These are phyloP conservation scores for Ziziphus jujuba DNA, from an alignment of 306 rosid genomes.

Conservation along the genomic window DNA sequence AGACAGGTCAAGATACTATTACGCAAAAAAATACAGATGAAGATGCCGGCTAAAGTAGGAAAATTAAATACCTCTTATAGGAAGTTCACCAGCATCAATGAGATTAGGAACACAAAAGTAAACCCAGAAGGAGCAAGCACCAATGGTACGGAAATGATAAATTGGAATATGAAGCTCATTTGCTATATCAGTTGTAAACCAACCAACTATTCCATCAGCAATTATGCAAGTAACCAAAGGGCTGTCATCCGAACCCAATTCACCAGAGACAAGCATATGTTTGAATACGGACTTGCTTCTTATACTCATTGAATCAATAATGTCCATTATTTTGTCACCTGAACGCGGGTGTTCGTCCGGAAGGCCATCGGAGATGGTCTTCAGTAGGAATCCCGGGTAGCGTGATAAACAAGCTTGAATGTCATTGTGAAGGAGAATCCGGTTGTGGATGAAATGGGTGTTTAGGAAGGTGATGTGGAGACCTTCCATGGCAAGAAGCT, in stretches of 20 bases:
- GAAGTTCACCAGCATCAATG: slow-evolving; percentile 28
- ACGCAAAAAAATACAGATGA: too few relatives aligned
- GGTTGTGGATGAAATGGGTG: slow-evolving; percentile 23
- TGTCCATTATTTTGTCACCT: neutral
- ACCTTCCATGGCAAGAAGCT: slow-evolving; percentile 25
- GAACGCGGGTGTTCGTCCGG: slow-evolving; percentile 22
- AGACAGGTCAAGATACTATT: too few relatives aligned
- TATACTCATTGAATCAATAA: neutral
- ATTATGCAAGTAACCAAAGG: too few relatives aligned
- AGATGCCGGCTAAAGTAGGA: neutral
- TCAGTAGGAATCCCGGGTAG: slow-evolving; percentile 32
- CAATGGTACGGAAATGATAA: slow-evolving; percentile 37
- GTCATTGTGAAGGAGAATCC: slow-evolving; percentile 7
- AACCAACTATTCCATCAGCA: slow-evolving; percentile 32
- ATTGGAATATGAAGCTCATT: slow-evolving; percentile 21
- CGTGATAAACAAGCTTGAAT: neutral
- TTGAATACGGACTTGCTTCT: slow-evolving; percentile 26
- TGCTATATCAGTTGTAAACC: slow-evolving; percentile 22
- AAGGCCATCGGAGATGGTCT: slow-evolving; percentile 32
- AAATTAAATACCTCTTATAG: slow-evolving; percentile 37
- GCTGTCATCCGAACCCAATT: slow-evolving; percentile 22
- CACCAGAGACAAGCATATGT: slow-evolving; percentile 11
- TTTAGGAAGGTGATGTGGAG: slow-evolving; percentile 34
- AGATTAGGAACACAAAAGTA: slow-evolving; percentile 30
- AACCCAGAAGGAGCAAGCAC: slow-evolving; percentile 40